phyloP scores from a whole-genome alignment of 225 moss, liverwort and hornwort genomes.

The Takakia lepidozioides region DNA sequence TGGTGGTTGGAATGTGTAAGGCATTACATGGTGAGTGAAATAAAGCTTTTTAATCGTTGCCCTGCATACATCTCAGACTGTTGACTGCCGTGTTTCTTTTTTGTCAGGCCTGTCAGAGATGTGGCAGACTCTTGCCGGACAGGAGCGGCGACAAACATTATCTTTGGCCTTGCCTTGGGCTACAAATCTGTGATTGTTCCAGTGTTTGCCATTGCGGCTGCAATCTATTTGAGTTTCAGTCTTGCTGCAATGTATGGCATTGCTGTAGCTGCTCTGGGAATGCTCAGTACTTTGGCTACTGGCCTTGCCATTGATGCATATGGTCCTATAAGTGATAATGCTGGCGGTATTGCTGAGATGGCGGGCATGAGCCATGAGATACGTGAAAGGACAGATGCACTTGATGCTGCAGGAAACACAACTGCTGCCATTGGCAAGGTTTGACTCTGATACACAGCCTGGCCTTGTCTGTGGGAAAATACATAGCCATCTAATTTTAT shows the following conservation, averaged over 20 bases:
- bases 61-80: too few relatives aligned
- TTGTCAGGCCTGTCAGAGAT: conserved; percentile 29
- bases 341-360: conserved; percentile 54
- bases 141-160: conserved; percentile 45
- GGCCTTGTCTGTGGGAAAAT: too few relatives aligned
- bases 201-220: conserved; percentile 38
- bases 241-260: conserved; percentile 49
- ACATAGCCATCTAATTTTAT: too few relatives aligned
- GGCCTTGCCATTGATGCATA: conserved; percentile 45
- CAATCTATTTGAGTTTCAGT: conserved; percentile 37
- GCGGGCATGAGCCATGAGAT: conserved; percentile 33
- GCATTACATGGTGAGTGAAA: too few relatives aligned
- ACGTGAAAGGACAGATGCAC: conserved; percentile 42
- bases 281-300: conserved; percentile 43
- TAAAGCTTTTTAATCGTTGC: too few relatives aligned
- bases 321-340: conserved; percentile 52
- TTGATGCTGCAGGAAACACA: conserved; percentile 50
- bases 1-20: too few relatives aligned
- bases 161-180: conserved; percentile 41
- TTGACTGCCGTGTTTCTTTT: neutral
- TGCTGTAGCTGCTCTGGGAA: conserved; percentile 43
- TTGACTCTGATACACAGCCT: too few relatives aligned
- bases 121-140: conserved; percentile 41
- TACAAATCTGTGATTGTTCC: conserved; percentile 50
- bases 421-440: conserved; percentile 53